Base-by-base conservation (phyloP, 2,329 filamentous ascomycete species). In the Fusarium coffeatum region DNA sequence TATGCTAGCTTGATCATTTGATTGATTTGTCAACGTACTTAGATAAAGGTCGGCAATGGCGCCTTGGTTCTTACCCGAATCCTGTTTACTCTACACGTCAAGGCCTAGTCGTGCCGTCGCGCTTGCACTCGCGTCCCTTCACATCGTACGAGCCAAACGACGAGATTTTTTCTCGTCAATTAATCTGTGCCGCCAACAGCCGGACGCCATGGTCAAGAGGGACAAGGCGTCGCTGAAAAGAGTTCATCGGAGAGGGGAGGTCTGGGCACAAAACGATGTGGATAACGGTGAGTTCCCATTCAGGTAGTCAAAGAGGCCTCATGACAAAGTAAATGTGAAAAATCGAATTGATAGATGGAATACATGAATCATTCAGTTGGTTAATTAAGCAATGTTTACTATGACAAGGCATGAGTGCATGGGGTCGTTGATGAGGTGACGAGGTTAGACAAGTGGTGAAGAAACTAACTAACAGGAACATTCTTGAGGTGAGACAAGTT, bases 401-500 rank as follows among this genome's bases (percentile, higher is more conserved):
- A 30, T 45, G 28, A n/a, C 28, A 34, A 32, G 40, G 51, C 37
- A 49, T 42, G 53, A 56, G 28, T 46, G 34, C 20, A 49, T 51
- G 55, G 20, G 34, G n/a, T 20, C 1, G 34, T 37, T 37, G 34
- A 37, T 37, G 34, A 37, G 67, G 66, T 70, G 67, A 37, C 66
- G 50, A 56, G 25, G 15, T 59, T 6, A 28, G 30, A 50, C 59
- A 58, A 46, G 22, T 25, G 20, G 25, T 65, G 41, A 53, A 34
- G 40, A 54, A 58, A 40, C 30, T 20, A n/a, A 37, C 34, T 37
- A 28, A 41, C 22, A 51, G 16, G 28, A 37, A 41, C 67, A 69
- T 69, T 69, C 66, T 69, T 69, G n/a, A 58, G n/a, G 37, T 63
- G 56, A 70, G 66, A 70, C 66, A 67, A 48, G 28, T 45, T 41